Base-by-base conservation (phyloP, 2,329 filamentous ascomycete species). In the Onygenales sp. region DNA sequence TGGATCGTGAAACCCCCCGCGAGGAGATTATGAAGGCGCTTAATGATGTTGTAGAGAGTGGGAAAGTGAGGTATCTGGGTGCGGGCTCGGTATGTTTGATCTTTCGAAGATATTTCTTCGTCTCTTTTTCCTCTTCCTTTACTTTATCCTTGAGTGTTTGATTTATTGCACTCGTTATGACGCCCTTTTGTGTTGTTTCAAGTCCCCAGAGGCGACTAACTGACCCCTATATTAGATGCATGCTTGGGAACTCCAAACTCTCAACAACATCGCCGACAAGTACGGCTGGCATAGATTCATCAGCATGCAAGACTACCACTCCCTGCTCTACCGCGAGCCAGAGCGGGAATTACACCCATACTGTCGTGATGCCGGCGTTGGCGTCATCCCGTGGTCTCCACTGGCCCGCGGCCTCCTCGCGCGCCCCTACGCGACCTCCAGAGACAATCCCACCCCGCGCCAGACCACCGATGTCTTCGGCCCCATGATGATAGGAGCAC, bases 21-120 rank as follows among this genome's bases (percentile, higher is more conserved):
- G 78, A 82, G 63, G 74, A 80, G 60, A 80, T 75, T 27, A 76
- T 81, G 69, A 66, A 66, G 47, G 75, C 72, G 32, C 62, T 81
- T 57, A 74, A 72, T 47, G 71, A 77, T 61, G 65, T 81, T 4
- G 59, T 74, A 1, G 63, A 69, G 53, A 66, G 63, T 27, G 70
- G 70, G n/a, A 72, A 72, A 57, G 70, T 72, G 13, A 58, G 69
- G 33, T 73, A 72, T 55, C 66, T 72, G 32, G 71, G 72, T 8
- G 67, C 67, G 17, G 67, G 67, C 42, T 65, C 67, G 42, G 67
- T 69, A 60, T 14, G 44, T 8, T 27, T 27, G 3, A 27, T 3
- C 21, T 27, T 27, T 27, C 5, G 21, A 27, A 27, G 5, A 27
- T 27, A 27, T 27, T 27, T 27, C 21, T 27, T 17, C 31, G 63